phyloP scores from a whole-genome alignment of 306 rosid genomes.

The Trifolium dubium region DNA sequence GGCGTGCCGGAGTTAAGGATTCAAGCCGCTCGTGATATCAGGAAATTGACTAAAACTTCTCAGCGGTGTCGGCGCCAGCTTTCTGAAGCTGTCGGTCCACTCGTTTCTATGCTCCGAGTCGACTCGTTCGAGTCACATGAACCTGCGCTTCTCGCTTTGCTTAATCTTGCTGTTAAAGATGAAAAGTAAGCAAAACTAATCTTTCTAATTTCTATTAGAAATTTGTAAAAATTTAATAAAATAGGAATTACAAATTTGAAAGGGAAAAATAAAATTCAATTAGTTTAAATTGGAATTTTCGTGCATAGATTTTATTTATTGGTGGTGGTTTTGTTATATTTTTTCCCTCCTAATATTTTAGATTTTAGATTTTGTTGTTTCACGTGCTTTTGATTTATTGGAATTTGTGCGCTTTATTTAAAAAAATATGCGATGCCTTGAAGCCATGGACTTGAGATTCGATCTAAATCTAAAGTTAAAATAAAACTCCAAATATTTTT shows the following conservation, averaged over 20 bases:
- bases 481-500: background rate
- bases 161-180: slow-evolving; percentile 95
- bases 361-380: slow-evolving; percentile 10
- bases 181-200: slow-evolving; percentile 59
- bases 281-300: background rate
- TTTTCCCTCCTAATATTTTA: background rate
- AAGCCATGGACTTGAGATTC: slow-evolving; percentile 38
- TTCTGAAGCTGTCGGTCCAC: slow-evolving; percentile 63
- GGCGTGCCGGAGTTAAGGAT: slow-evolving; percentile 58
- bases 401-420: slow-evolving; percentile 36
- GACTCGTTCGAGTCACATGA: slow-evolving; percentile 72
- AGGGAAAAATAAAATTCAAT: background rate
- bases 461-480: slow-evolving; percentile 27
- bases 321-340: background rate
- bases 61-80: slow-evolving; percentile 90
- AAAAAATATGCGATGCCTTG: slow-evolving; percentile 36
- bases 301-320: slow-evolving; percentile 8
- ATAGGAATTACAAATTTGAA: background rate
- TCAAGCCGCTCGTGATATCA: slow-evolving; percentile 79
- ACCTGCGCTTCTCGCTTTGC: slow-evolving; percentile 86
- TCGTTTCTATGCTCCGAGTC: slow-evolving; percentile 66
- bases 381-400: slow-evolving; percentile 34
- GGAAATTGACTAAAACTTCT: slow-evolving; percentile 88
- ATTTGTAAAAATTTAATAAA: background rate
- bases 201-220: background rate